These are phyloP conservation scores for Solanum tarijense DNA, from an alignment of 257 asterid genomes.

Conservation along the genomic window DNA sequence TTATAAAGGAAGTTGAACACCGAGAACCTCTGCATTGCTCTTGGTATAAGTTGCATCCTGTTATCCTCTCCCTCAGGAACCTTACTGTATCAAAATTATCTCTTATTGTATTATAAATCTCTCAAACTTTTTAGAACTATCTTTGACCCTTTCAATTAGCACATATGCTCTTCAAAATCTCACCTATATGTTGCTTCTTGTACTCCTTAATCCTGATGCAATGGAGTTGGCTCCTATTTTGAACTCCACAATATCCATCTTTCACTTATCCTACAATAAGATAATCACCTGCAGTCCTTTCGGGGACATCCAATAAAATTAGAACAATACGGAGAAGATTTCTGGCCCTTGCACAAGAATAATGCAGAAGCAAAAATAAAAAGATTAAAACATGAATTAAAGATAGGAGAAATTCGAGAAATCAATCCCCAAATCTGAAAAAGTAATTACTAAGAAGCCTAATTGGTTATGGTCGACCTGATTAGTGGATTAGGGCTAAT, in stretches of 20 bases:
- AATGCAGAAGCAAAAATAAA: neutral
- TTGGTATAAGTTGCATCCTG: neutral
- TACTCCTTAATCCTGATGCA: neutral
- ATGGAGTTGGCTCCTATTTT: neutral
- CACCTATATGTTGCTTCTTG: neutral
- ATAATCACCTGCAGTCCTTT: neutral
- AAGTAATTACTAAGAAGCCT: neutral
- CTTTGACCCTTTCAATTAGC: neutral
- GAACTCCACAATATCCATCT: neutral
- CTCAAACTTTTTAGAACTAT: neutral
- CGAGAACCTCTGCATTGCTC: neutral
- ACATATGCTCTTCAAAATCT: neutral
- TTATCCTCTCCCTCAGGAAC: neutral
- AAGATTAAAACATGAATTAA: neutral
- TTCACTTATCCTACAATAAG: neutral
- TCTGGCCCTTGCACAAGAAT: neutral
- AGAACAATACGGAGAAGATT: neutral
- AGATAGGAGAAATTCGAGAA: neutral
- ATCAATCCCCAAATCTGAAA: neutral
- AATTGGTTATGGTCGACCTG: neutral
- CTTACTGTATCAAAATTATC: neutral
- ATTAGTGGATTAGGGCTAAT: neutral
- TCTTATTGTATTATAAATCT: neutral
- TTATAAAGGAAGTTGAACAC: neutral
- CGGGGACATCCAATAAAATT: neutral